Percentiles rank a stretch among this genome's conserved stretches.
These are phyloP conservation scores for Monoraphidium neglectum DNA, from an alignment of 139 green algal genomes.

Conservation along the genomic window DNA sequence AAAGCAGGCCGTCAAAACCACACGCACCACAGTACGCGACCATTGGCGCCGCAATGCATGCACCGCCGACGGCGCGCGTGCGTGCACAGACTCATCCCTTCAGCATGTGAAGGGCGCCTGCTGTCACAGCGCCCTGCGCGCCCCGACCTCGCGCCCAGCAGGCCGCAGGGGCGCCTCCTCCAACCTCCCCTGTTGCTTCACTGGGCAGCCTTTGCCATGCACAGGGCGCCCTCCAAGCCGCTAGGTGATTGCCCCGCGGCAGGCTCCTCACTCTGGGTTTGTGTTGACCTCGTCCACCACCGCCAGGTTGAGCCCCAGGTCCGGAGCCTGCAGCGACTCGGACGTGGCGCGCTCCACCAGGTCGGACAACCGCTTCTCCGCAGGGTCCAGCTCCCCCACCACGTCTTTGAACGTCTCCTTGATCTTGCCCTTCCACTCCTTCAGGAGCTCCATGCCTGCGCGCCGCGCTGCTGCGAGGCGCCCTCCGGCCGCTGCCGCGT, in stretches of 20 bases:
- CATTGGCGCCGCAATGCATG: too few species aligned
- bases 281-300: conserved; percentile 56
- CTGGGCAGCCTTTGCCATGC: not conserved
- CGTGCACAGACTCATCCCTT: too few species aligned
- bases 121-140: too few species aligned
- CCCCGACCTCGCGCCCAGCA: too few species aligned
- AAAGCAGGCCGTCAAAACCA: not conserved
- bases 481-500: too few species aligned
- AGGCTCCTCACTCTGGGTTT: conserved; percentile 16
- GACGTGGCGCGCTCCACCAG: conserved; percentile 44
- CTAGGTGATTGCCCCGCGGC: not conserved
- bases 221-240: not conserved
- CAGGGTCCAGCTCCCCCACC: conserved; percentile 29
- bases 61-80: too few species aligned
- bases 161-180: too few species aligned
- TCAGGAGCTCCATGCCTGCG: not conserved
- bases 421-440: conserved; percentile 21
- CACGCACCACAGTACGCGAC: not conserved
- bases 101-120: too few species aligned
- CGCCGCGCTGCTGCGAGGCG: too few species aligned
- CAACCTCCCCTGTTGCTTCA: too few species aligned
- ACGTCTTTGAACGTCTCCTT: conserved; percentile 9
- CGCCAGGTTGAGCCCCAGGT: conserved; percentile 55
- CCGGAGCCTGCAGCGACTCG: conserved; percentile 42
- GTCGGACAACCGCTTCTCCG: conserved; percentile 26